A percentile compares a stretch with the other conserved stretches of the same genome.
These are phyloP conservation scores for Nasturtium officinale DNA, from an alignment of 345 rosid species.

Conservation along the genomic window DNA sequence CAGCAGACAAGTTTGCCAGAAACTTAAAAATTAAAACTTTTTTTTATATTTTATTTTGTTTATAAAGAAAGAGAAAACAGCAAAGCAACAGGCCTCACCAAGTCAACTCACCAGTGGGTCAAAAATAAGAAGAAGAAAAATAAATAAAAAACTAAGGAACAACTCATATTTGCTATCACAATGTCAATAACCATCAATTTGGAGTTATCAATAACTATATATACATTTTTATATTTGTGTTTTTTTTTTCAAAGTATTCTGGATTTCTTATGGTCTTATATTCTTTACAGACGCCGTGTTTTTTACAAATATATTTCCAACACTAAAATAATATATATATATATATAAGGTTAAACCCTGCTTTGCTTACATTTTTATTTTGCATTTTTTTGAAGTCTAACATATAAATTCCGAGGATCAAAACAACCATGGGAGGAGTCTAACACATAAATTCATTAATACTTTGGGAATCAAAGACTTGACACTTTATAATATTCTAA, in stretches of 20 bases:
- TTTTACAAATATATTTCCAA: neutral
- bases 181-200: conserved; percentile 23
- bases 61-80: conserved; percentile 26
- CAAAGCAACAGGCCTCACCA: conserved; percentile 43
- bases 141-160: conserved; percentile 26
- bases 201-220: neutral
- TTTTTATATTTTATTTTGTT: neutral
- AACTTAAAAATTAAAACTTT: conserved; percentile 19
- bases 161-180: conserved; percentile 43
- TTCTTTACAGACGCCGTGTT: neutral
- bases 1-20: conserved; percentile 44
- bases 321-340: neutral
- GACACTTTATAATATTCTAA: too few species aligned
- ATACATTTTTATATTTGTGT: neutral
- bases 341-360: neutral
- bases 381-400: too few species aligned
- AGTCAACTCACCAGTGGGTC: conserved; percentile 48
- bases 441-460: too few species aligned
- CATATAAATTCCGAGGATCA: too few species aligned
- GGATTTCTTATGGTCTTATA: neutral
- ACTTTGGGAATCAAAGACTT: neutral
- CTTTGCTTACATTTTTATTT: neutral
- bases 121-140: conserved; percentile 14
- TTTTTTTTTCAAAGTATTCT: neutral
- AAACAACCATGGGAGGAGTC: too few species aligned